Evolutionary conservation across 169 alveolate genomes (phyloP).

Genomic region (Plasmodium ovale): DNA sequence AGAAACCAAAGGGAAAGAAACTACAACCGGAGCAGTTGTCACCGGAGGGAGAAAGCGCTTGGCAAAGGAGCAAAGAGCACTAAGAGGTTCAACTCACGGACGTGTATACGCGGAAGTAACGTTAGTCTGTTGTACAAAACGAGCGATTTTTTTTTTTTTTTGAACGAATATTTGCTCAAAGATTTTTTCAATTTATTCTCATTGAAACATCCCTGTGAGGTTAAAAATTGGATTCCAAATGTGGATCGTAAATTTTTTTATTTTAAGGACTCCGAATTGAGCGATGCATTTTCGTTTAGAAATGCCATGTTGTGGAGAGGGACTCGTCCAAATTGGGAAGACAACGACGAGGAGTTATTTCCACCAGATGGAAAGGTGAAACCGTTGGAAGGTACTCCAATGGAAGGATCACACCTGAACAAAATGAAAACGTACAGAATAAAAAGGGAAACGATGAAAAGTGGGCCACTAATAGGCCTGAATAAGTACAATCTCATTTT

Average conservation of each 20-base stretch:
- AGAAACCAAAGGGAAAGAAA: background rate
- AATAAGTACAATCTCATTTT: constrained; percentile 23
- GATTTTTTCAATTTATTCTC: constrained; percentile 38
- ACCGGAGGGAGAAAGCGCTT: background rate
- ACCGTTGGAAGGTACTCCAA: no score
- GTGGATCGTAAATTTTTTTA: background rate
- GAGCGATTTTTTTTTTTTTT: constrained; percentile 41
- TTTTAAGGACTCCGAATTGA: background rate
- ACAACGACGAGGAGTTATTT: background rate
- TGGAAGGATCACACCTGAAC: background rate
- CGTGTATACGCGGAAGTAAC: constrained; percentile 18
- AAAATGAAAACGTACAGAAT: background rate
- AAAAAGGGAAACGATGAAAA: constrained; percentile 18
- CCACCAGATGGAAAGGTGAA: background rate
- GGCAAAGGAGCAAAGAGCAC: background rate
- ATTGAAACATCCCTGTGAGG: constrained; percentile 9
- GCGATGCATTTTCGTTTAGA: background rate
- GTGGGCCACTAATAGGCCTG: background rate
- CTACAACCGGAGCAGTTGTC: background rate
- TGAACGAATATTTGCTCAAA: constrained; percentile 28
- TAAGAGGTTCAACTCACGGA: constrained; percentile 17
- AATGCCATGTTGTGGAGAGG: background rate
- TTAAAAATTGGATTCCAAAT: background rate
- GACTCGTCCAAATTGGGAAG: background rate
- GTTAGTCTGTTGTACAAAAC: constrained; percentile 15